Percentiles rank a stretch among this genome's conserved stretches.
Conservation (phyloP, 2,329 filamentous ascomycete species). For the Rhexocercosporidium sp. region DNA sequence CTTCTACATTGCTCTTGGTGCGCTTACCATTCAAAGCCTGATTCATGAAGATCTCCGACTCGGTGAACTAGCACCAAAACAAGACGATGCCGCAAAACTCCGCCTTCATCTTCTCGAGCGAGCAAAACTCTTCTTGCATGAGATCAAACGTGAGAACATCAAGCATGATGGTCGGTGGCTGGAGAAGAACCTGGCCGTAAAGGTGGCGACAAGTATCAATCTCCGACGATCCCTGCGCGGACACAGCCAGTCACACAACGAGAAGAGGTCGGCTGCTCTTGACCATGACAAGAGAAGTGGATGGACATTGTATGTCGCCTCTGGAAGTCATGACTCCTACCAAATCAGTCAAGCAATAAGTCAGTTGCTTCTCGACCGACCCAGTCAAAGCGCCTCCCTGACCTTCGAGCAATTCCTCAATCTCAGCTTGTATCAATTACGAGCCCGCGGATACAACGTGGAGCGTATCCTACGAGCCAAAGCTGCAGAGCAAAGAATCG, state of each 20-base stretch:
- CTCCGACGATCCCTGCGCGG: constrained; percentile 78
- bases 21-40: constrained; percentile 74
- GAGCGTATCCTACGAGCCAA: constrained; percentile 90
- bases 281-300: constrained; percentile 58
- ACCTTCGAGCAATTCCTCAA: constrained; percentile 92
- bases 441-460: constrained; percentile 92
- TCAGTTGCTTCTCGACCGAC: constrained; percentile 77
- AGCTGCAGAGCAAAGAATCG: constrained; percentile 84
- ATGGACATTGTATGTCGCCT: constrained; percentile 74
- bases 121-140: constrained; percentile 87
- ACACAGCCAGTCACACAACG: constrained; percentile 70
- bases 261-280: constrained; percentile 77
- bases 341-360: constrained; percentile 91
- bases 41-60: constrained; percentile 80
- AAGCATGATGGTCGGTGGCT: constrained; percentile 90
- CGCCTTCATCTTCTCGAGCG: constrained; percentile 86
- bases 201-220: constrained; percentile 78
- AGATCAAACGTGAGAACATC: constrained; percentile 72
- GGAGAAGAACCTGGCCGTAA: constrained; percentile 80
- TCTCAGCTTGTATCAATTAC: constrained; percentile 80
- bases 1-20: constrained; percentile 84
- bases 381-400: constrained; percentile 86
- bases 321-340: constrained; percentile 78
- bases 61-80: constrained; percentile 62
- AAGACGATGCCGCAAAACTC: constrained; percentile 70